Evolutionary conservation across 208 protist genomes (phyloP), one percentile per base, ranked within the genome.

Genomic region (Trypanosoma melophagium): DNA sequence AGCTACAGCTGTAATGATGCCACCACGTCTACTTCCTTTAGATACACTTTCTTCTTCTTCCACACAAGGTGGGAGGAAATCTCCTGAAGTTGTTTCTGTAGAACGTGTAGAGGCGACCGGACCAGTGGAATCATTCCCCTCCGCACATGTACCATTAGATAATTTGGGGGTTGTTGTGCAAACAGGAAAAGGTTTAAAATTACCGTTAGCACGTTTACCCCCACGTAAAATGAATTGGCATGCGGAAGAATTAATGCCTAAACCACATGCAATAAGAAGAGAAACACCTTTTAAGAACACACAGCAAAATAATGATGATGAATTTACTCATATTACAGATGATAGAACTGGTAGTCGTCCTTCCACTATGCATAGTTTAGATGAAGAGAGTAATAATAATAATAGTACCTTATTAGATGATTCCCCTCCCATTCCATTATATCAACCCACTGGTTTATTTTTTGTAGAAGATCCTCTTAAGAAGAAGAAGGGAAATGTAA

Each of bases 1-100:
- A 5, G 28, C 28, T 7, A 35, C 28, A 35, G 28, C 28, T 7
- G 28, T 5, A 5, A 35, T 35, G 1, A 35, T 35, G 28, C 28
- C 28, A 35, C 28, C 1, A 35, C 28, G 28, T 35, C 28, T 35
- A 7, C 28, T 35, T 35, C 28, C 28, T 35, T 35, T 35, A 35
- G 28, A 35, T 7, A 35, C 1, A 35, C 5, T 5, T 35, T 5
- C 28, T 35, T 35, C 28, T 35, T 35, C 28, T 35, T 35, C 28
- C 5, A 7, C 28, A 35, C 28, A 35, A 7, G 28, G 28, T 35
- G 28, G 5, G 5, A 35, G 28, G 24, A 56, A 10, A 13, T 67
- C 64, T 17, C 13, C 53, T 19, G 64, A 69, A 42, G 55, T 69
- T 17, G 21, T 51, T 19, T 54, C 54, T 21, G 64, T 60, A 3